Base-by-base conservation (phyloP, 371 early-diverging fungal species). In the Parasitella parasitica region DNA sequence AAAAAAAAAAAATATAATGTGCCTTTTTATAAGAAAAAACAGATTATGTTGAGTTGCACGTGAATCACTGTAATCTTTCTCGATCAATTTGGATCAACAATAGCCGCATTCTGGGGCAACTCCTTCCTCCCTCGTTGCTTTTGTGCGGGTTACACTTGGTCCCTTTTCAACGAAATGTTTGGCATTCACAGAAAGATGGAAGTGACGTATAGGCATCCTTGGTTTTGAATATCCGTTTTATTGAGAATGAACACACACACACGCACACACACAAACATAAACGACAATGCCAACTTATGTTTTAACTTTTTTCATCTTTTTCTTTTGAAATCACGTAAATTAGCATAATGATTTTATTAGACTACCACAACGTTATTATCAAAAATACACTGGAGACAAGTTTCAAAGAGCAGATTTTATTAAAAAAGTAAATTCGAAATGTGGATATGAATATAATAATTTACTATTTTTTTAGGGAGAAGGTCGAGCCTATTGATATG, bases 401-500 rank as follows among this genome's bases (percentile, higher is more conserved):
- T 57, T 76, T 89, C 54, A 82, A 81, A 57, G 78, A 78, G 89
- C 87, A 80, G 68, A 64, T 49, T 27, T 57, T 18, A 39, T n/a
- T n/a, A n/a, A 46, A 28, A 28, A 54, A 41, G 1, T n/a, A 46
- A 39, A 36, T n/a, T n/a, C n/a, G 18, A 49, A 9, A 27, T 57
- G 41, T 12, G 8, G 4, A 0, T 22, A 20, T 15, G 24, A 51
- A 37, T 24, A 43, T 20, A 36, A 13, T 59, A 43, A 63, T 27
- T 62, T 11, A 46, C 46, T 3, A 24, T 58, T 2, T 6, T n/a
- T n/a, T 57, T 58, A 64, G 94, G 64, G 91, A 87, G 54, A 90
- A 92, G 72, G 85, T 87, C n/a, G 95, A 94, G 55, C 80, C 86
- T n/a, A 67, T 95, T 39, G 86, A 88, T 67, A 84, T 94, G 71